phyloP scores from a whole-genome alignment of 2,329 filamentous ascomycete genomes.

The Coniochaeta prunicola region DNA sequence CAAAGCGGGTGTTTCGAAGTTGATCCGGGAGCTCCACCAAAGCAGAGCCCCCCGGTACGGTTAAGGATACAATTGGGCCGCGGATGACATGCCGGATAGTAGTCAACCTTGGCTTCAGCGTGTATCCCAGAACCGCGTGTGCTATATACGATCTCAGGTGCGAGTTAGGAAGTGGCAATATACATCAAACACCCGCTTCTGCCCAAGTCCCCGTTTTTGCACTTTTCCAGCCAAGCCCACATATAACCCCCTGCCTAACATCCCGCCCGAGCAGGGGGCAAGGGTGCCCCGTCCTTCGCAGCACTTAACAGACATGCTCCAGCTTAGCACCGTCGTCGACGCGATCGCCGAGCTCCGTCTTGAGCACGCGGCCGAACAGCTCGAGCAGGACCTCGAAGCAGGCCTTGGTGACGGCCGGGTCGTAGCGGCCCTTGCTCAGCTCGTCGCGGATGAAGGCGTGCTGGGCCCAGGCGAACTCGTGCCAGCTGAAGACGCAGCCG shows the following conservation, averaged over 20 bases:
- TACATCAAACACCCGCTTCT: background rate
- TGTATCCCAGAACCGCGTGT: background rate
- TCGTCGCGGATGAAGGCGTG: conserved; percentile 94
- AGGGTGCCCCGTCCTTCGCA: too few species aligned
- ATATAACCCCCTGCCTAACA: too few species aligned
- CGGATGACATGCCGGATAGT: background rate
- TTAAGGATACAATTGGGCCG: background rate
- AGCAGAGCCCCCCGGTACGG: too few species aligned
- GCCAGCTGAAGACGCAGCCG: conserved; percentile 69
- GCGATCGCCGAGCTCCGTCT: conserved; percentile 67
- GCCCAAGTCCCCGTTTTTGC: too few species aligned
- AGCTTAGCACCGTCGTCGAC: conserved; percentile 54
- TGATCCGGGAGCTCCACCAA: background rate
- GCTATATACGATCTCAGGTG: background rate
- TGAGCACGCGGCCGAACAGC: conserved; percentile 71
- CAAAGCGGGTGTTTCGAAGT: background rate
- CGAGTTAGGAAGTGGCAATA: background rate
- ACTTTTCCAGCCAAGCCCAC: too few species aligned
- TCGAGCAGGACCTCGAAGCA: conserved; percentile 90
- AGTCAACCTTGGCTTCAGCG: background rate
- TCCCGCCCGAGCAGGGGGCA: too few species aligned
- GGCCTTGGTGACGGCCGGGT: conserved; percentile 76
- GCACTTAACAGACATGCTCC: conserved; percentile 62
- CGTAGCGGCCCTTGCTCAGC: conserved; percentile 87
- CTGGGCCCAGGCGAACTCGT: conserved; percentile 89